Evolutionary conservation across 805 yeast genomes (phyloP).

Genomic region (Cyberlindnera mrakii): DNA sequence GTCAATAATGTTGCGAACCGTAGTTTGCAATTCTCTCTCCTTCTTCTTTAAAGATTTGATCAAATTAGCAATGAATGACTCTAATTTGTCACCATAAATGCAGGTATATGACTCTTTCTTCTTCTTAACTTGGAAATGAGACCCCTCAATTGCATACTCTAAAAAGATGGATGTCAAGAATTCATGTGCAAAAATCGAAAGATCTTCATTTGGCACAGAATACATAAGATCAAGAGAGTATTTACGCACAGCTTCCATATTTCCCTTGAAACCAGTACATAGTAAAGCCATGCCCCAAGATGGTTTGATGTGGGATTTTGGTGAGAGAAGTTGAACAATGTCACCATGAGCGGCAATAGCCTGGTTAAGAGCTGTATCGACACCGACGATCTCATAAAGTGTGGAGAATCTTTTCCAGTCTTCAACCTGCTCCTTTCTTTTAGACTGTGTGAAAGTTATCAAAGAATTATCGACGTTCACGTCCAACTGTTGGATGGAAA

Average conservation of each 20-base stretch:
- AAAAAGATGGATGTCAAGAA: constrained; percentile 41
- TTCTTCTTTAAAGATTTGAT: constrained; percentile 28
- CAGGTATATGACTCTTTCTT: constrained; percentile 35
- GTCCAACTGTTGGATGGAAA: constrained; percentile 44
- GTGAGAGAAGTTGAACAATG: constrained; percentile 45
- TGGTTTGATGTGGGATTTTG: constrained; percentile 47
- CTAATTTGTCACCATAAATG: constrained; percentile 49
- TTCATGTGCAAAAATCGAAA: constrained; percentile 39
- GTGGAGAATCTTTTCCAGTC: constrained; percentile 75
- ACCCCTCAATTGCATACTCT: constrained; percentile 58
- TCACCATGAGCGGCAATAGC: constrained; percentile 71
- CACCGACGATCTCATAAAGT: constrained; percentile 70
- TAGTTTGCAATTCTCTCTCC: constrained; percentile 23
- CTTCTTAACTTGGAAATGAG: constrained; percentile 45
- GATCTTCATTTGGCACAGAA: constrained; percentile 39
- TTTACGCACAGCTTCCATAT: constrained; percentile 72
- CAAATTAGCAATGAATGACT: constrained; percentile 35
- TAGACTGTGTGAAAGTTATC: constrained; percentile 3
- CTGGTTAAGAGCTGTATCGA: constrained; percentile 84
- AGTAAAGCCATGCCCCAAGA: constrained; percentile 72
- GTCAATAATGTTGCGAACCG: constrained; percentile 31
- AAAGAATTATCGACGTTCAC: constrained; percentile 28
- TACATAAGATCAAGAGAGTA: constrained; percentile 53
- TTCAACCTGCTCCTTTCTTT: constrained; percentile 26
- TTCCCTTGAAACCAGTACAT: constrained; percentile 68